Percentiles rank a stretch among this genome's conserved stretches.
Conservation (phyloP, 352 stramenopile species). For the Phytophthora europaea region DNA sequence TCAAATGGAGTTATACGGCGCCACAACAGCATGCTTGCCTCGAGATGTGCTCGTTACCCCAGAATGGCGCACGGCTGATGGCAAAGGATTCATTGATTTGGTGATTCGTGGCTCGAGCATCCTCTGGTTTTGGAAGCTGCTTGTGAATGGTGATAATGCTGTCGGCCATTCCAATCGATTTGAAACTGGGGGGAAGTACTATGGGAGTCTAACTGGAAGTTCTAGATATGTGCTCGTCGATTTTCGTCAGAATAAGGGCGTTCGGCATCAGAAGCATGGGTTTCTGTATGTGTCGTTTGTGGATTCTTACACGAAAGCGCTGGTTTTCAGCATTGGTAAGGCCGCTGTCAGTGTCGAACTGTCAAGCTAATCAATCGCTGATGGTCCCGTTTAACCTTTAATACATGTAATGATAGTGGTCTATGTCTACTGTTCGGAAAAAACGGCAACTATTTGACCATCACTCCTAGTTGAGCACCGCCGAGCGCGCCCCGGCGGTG, state of each 20-base stretch:
- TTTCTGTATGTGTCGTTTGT: constrained; percentile 45
- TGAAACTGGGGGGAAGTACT: constrained; percentile 31
- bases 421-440: neutral
- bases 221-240: constrained; percentile 44
- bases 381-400: too few species aligned
- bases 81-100: constrained; percentile 42
- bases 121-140: constrained; percentile 38
- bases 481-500: constrained; percentile 22
- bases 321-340: constrained; percentile 13
- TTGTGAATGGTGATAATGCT: constrained; percentile 39
- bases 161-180: constrained; percentile 30
- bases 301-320: constrained; percentile 39
- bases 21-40: constrained; percentile 30
- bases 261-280: constrained; percentile 24
- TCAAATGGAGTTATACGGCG: constrained; percentile 43
- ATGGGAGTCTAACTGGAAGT: constrained; percentile 25
- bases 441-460: neutral
- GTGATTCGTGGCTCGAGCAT: constrained; percentile 35
- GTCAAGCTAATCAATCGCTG: neutral
- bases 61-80: constrained; percentile 31
- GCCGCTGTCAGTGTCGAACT: constrained; percentile 10
- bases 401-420: neutral
- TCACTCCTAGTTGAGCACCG: constrained; percentile 25
- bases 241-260: constrained; percentile 39
- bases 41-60: constrained; percentile 34